Base-by-base conservation (phyloP, 352 stramenopile species). In the Phytophthora gonapodyides region DNA sequence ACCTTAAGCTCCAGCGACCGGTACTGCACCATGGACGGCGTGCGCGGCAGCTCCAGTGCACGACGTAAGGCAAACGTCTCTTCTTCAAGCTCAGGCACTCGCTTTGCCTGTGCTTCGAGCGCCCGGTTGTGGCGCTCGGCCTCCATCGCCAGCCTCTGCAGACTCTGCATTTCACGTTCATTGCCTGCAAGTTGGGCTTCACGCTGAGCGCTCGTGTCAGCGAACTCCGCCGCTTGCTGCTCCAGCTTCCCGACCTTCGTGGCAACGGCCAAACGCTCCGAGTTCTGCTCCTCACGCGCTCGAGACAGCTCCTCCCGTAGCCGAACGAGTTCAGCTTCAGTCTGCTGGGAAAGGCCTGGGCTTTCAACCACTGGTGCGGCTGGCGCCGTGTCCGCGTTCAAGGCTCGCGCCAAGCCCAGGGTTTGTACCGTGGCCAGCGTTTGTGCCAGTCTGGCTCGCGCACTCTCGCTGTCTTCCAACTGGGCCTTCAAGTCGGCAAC, bases 11-110 rank as follows among this genome's bases (percentile, higher is more conserved):
- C 84, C 3, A 95, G 63, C 1, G 77, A 83, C 16, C 78, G 71
- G 46, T 91, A 93, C 58, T 93, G 80, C 34, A 91, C 57, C 86
- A 93, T 93, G 0, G 83, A 93, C 19, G 84, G 86, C 8, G 84
- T 91, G 19, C 73, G 78, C 17, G 86, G 86, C 13, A 91, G 57
- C n/a, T 67, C 59, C 7, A 80, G 36, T 41, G 88, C 69, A 11
- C 73, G 57, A 15, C 70, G 65, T 13, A 93, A 64, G 2, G 58
- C 56, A 7, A 67, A n/a, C 2, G 93, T 54, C 15, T 91, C 67
- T 41, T 75, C 64, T 58, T 95, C 86, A 1, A 95, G 67, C 6
- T 53, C 53, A 0, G 80, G 67, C 0, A 88, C 64, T 3, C 63
- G 73, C 7, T 61, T 61, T 12, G 64, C 78, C 6, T 75, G 54